These are phyloP conservation scores for Dianthus caryophyllus DNA, from an alignment of 148 eudicot species.

Conservation along the genomic window DNA sequence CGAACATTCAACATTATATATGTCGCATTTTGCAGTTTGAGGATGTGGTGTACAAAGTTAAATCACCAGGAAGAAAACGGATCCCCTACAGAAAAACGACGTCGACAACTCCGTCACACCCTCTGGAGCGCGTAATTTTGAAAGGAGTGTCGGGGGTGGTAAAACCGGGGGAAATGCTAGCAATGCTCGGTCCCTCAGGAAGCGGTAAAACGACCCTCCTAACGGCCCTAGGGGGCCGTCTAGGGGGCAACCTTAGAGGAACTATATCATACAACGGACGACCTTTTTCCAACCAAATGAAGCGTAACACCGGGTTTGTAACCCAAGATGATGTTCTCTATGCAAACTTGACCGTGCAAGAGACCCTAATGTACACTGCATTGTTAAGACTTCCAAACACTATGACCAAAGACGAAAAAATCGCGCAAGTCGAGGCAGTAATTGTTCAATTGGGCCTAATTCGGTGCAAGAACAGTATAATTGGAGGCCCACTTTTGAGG, in stretches of 20 bases:
- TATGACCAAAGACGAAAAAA: slow-evolving; percentile 39
- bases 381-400: slow-evolving; percentile 58
- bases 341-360: slow-evolving; percentile 64
- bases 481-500: slow-evolving; percentile 52
- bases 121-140: slow-evolving; percentile 44
- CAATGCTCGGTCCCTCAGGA: slow-evolving; percentile 89
- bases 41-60: slow-evolving; percentile 61
- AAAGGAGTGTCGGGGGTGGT: slow-evolving; percentile 65
- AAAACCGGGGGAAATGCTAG: slow-evolving; percentile 74
- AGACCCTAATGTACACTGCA: slow-evolving; percentile 70
- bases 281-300: slow-evolving; percentile 51
- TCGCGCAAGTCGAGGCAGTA: slow-evolving; percentile 39
- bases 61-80: slow-evolving; percentile 18
- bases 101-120: slow-evolving; percentile 10
- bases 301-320: slow-evolving; percentile 68
- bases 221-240: slow-evolving; percentile 70
- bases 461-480: slow-evolving; percentile 49
- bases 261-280: slow-evolving; percentile 54
- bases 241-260: slow-evolving; percentile 50
- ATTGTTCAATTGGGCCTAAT: slow-evolving; percentile 50
- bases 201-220: slow-evolving; percentile 87
- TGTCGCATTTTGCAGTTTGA: slow-evolving; percentile 44
- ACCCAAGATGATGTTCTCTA: slow-evolving; percentile 78
- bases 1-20: background rate
- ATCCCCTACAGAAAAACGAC: background rate